Conservation (phyloP, 306 rosid genomes). For the Vigna unguiculata region DNA sequence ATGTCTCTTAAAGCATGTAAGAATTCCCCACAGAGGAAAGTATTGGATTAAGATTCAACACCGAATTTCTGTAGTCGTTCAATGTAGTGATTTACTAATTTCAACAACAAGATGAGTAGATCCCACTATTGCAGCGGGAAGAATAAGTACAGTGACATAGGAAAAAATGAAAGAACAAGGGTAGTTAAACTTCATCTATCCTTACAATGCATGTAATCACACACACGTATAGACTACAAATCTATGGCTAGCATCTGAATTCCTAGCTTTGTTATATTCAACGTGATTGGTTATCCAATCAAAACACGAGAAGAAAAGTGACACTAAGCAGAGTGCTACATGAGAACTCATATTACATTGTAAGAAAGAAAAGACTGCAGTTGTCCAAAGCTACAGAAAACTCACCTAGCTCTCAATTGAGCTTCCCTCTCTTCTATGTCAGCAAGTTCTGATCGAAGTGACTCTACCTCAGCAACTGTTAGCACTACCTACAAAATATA, state of each 20-base stretch:
- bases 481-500: conserved; percentile 66
- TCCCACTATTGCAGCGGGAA: conserved; percentile 14
- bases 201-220: not conserved
- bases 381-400: conserved; percentile 34
- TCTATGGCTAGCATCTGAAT: conserved; percentile 28
- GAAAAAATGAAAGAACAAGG: not conserved
- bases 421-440: conserved; percentile 91
- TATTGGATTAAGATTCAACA: not conserved
- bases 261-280: not conserved
- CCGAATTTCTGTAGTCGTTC: not conserved
- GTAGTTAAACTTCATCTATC: not conserved
- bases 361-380: not conserved
- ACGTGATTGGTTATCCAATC: not conserved
- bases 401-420: conserved; percentile 87
- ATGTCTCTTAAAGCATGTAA: conserved; percentile 16
- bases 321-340: not conserved
- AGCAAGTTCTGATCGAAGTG: conserved; percentile 81
- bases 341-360: not conserved
- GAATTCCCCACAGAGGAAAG: conserved; percentile 5
- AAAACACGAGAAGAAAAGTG: conserved; percentile 24
- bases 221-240: conserved; percentile 32
- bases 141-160: conserved; percentile 1
- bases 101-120: conserved; percentile 20
- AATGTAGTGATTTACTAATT: conserved; percentile 28
- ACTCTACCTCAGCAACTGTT: conserved; percentile 72